Percentiles rank a stretch among this genome's conserved stretches.
These are phyloP conservation scores for Anthoceros angustus DNA, from an alignment of 225 moss, liverwort and hornwort genomes.

Conservation along the genomic window DNA sequence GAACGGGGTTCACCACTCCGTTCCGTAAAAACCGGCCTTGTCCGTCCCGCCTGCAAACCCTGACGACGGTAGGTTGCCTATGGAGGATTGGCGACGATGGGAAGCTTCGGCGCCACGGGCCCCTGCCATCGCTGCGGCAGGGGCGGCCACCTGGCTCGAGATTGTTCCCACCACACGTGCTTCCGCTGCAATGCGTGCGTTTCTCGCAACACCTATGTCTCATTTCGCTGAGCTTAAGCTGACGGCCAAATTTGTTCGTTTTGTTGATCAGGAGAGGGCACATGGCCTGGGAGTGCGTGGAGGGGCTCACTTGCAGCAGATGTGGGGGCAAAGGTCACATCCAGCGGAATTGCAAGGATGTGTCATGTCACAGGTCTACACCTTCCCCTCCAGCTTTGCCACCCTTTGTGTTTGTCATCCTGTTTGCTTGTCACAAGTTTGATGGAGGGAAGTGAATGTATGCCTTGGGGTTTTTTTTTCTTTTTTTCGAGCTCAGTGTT, in stretches of 20 bases:
- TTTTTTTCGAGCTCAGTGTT: background rate
- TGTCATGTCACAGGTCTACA: conserved; percentile 32
- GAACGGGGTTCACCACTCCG: background rate
- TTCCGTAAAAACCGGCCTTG: background rate
- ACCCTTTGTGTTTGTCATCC: background rate
- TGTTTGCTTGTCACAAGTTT: too few species aligned
- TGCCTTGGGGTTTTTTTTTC: background rate
- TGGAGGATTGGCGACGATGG: background rate
- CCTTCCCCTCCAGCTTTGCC: background rate
- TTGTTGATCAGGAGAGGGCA: conserved; percentile 26
- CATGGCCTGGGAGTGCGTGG: conserved; percentile 44
- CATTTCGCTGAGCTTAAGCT: background rate
- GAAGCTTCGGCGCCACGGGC: conserved; percentile 9
- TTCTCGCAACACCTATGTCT: background rate
- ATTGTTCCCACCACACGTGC: conserved; percentile 33
- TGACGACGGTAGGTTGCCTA: background rate
- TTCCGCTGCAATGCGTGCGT: conserved; percentile 33
- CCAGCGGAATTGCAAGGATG: conserved; percentile 35
- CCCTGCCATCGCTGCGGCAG: conserved; percentile 34
- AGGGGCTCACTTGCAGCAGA: conserved; percentile 34
- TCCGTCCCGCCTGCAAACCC: background rate
- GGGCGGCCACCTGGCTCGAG: conserved; percentile 28
- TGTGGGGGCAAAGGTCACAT: conserved; percentile 33
- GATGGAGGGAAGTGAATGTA: too few species aligned
- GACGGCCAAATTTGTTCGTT: background rate